A percentile compares a stretch with the other conserved stretches of the same genome.
phyloP scores from a whole-genome alignment of 139 green algal genomes.

The Protoeuglena noctilucae region DNA sequence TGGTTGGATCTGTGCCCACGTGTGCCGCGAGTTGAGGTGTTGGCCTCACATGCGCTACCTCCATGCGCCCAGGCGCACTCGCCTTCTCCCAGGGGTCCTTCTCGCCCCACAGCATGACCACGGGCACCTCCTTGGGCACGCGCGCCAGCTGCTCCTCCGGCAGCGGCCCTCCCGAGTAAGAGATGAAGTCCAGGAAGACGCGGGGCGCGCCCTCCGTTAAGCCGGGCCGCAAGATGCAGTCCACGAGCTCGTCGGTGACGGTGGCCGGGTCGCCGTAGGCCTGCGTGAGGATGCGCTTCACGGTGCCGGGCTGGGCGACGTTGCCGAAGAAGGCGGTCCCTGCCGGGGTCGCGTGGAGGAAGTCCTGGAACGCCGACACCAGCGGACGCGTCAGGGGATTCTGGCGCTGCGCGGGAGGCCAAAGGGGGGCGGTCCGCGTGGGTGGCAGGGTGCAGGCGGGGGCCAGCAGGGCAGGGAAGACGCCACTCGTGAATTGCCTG shows the following conservation, averaged over 20 bases:
- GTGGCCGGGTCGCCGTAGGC: slow-evolving; percentile 61
- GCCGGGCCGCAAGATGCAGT: slow-evolving; percentile 74
- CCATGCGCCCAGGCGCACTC: too few species aligned
- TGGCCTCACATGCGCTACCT: too few species aligned
- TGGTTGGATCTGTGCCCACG: too few species aligned
- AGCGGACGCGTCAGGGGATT: slow-evolving; percentile 35
- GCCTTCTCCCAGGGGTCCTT: slow-evolving; percentile 78
- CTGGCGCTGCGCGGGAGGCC: slow-evolving; percentile 8
- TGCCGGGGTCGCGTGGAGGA: slow-evolving; percentile 45
- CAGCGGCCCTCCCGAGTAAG: slow-evolving; percentile 70
- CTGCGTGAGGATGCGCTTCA: slow-evolving; percentile 68
- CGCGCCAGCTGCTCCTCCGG: slow-evolving; percentile 66
- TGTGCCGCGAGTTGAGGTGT: too few species aligned
- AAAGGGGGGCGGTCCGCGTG: neutral
- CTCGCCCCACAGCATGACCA: slow-evolving; percentile 75
- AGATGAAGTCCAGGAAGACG: slow-evolving; percentile 98
- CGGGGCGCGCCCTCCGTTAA: slow-evolving; percentile 60
- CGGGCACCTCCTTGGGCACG: slow-evolving; percentile 29
- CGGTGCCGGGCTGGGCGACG: slow-evolving; percentile 47
- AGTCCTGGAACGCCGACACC: slow-evolving; percentile 47
- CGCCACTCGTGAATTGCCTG: too few species aligned
- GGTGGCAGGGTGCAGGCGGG: neutral
- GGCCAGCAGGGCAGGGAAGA: neutral
- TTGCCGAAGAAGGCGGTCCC: slow-evolving; percentile 56
- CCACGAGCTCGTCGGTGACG: slow-evolving; percentile 85